These are phyloP conservation scores for Phyllosticta paracitricarpa DNA, from an alignment of 2,329 filamentous ascomycete species.

Conservation along the genomic window DNA sequence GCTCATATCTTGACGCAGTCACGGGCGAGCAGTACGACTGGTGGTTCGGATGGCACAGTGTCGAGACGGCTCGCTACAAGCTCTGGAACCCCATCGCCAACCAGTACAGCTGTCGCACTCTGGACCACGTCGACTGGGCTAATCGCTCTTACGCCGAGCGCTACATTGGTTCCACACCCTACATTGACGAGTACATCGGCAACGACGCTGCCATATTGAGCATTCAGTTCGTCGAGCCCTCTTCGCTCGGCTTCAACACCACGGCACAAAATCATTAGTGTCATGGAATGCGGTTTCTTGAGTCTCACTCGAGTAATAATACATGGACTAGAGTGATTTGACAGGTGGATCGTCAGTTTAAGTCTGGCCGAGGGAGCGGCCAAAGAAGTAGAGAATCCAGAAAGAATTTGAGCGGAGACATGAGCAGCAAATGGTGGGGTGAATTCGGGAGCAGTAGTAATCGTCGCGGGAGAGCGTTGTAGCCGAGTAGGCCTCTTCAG, in stretches of 20 bases:
- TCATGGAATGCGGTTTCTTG: too few species aligned
- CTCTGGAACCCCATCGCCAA: slow-evolving; percentile 1
- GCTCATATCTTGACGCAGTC: not conserved
- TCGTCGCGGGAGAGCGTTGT: too few species aligned
- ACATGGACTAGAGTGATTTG: too few species aligned
- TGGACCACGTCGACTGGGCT: not conserved
- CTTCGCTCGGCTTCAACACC: not conserved
- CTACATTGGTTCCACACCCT: not conserved
- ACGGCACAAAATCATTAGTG: too few species aligned
- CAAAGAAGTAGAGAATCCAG: too few species aligned
- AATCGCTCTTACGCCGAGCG: not conserved
- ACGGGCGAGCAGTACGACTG: not conserved
- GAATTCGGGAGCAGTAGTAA: too few species aligned
- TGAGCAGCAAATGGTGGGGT: too few species aligned
- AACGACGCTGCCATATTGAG: not conserved
- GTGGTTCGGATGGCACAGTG: slow-evolving; percentile 3
- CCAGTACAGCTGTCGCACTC: not conserved
- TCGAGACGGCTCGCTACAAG: slow-evolving; percentile 1
- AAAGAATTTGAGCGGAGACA: too few species aligned
- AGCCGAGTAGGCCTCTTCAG: too few species aligned
- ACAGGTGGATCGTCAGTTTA: too few species aligned
- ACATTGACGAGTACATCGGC: slow-evolving; percentile 5
- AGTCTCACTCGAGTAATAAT: too few species aligned
- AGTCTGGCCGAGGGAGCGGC: too few species aligned
- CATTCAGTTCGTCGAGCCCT: not conserved